A percentile compares a stretch with the other conserved stretches of the same genome.
These are phyloP conservation scores for Termitomyces sp. DNA, from an alignment of 768 basidiomycete genomes.

Conservation along the genomic window DNA sequence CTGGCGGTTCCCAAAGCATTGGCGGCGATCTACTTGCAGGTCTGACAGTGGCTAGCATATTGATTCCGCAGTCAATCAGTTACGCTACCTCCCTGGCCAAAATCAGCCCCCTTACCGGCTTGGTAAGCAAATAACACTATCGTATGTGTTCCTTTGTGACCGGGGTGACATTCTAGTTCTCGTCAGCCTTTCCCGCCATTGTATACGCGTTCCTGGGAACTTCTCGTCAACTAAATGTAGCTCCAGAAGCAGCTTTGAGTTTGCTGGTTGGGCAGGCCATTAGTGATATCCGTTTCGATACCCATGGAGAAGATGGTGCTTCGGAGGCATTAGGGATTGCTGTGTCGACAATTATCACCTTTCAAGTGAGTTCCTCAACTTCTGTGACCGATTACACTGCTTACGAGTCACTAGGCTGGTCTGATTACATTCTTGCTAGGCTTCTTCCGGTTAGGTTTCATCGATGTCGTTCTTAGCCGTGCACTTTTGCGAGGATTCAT, in stretches of 20 bases:
- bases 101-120: conserved; percentile 77
- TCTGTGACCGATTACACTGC: neutral
- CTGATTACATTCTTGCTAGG: conserved; percentile 83
- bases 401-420: conserved; percentile 51
- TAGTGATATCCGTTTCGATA: conserved; percentile 54
- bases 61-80: conserved; percentile 85
- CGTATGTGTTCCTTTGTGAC: neutral
- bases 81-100: conserved; percentile 88
- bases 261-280: conserved; percentile 86
- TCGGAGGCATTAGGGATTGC: conserved; percentile 54
- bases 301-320: conserved; percentile 32
- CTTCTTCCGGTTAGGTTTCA: conserved; percentile 84
- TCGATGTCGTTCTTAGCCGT: conserved; percentile 89
- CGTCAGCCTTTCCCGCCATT: conserved; percentile 83
- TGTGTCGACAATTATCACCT: conserved; percentile 75
- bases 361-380: conserved; percentile 53
- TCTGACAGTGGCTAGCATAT: conserved; percentile 77
- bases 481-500: conserved; percentile 87
- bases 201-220: conserved; percentile 88
- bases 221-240: conserved; percentile 75
- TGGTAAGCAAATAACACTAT: conserved; percentile 44
- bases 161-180: conserved; percentile 43
- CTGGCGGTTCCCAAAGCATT: conserved; percentile 20
- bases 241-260: conserved; percentile 85
- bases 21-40: conserved; percentile 75